These are phyloP conservation scores for Withania somnifera DNA, from an alignment of 305 asterid genomes.

Conservation along the genomic window DNA sequence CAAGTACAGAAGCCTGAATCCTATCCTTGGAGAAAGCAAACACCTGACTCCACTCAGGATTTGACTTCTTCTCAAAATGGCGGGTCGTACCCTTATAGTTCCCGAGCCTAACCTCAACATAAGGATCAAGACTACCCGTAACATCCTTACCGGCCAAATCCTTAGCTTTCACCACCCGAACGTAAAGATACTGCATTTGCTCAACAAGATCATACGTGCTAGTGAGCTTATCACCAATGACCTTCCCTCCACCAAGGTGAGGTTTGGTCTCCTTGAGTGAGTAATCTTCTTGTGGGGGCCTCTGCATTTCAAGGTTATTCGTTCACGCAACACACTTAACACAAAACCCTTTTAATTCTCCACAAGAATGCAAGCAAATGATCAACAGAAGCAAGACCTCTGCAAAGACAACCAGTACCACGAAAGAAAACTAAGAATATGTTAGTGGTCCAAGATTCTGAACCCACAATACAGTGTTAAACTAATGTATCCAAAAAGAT, in stretches of 20 bases:
- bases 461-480: neutral
- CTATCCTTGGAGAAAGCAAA: conserved; percentile 70
- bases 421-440: too few species aligned
- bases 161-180: conserved; percentile 67
- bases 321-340: neutral
- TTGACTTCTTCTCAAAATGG: conserved; percentile 57
- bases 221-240: conserved; percentile 57
- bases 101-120: conserved; percentile 56
- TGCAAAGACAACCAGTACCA: neutral
- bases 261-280: conserved; percentile 58
- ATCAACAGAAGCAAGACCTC: neutral
- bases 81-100: conserved; percentile 75
- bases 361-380: conserved; percentile 3
- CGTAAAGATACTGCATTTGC: conserved; percentile 71
- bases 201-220: conserved; percentile 78
- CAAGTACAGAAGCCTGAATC: conserved; percentile 55
- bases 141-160: conserved; percentile 55
- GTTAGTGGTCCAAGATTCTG: neutral
- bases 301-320: conserved; percentile 34
- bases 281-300: conserved; percentile 59
- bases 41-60: conserved; percentile 70
- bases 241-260: conserved; percentile 68
- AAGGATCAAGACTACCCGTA: conserved; percentile 60
- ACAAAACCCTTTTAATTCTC: neutral
- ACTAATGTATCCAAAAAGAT: neutral